Conservation (phyloP, 345 rosid species). For the Ailanthus altissimus region DNA sequence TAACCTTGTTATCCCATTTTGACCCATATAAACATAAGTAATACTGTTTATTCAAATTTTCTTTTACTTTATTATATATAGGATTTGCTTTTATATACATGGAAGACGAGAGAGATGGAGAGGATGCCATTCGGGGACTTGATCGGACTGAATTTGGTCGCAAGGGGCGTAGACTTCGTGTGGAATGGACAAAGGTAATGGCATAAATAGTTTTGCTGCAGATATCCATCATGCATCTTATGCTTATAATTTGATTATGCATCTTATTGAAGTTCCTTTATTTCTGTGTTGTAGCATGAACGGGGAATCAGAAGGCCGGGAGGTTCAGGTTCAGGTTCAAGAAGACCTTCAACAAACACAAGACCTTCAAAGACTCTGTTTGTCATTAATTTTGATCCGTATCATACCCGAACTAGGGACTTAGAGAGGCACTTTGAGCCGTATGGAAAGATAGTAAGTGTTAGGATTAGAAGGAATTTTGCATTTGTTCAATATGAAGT, state of each 20-base stretch:
- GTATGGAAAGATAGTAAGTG: constrained; percentile 85
- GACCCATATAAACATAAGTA: background rate
- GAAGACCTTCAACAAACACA: constrained; percentile 59
- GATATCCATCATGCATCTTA: background rate
- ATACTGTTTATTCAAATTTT: background rate
- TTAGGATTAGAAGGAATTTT: constrained; percentile 92
- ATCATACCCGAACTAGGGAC: constrained; percentile 78
- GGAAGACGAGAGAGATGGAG: constrained; percentile 98
- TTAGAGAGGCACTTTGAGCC: constrained; percentile 93
- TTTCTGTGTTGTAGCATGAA: constrained; percentile 57
- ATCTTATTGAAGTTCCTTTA: background rate
- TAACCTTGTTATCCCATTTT: constrained; percentile 17
- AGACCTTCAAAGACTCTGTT: constrained; percentile 93
- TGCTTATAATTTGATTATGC: background rate
- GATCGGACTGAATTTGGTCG: constrained; percentile 81
- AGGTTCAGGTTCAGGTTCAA: constrained; percentile 37
- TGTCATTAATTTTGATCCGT: constrained; percentile 92
- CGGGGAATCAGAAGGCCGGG: constrained; percentile 66
- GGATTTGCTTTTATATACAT: constrained; percentile 94
- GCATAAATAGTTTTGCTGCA: background rate
- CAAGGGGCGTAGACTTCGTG: constrained; percentile 93
- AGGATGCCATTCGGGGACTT: constrained; percentile 94
- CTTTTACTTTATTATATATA: constrained; percentile 23
- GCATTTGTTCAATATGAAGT: constrained; percentile 89
- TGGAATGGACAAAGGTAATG: constrained; percentile 95